Conservation (phyloP, 169 alveolate genomes). For the Plasmodium chabaudi region DNA sequence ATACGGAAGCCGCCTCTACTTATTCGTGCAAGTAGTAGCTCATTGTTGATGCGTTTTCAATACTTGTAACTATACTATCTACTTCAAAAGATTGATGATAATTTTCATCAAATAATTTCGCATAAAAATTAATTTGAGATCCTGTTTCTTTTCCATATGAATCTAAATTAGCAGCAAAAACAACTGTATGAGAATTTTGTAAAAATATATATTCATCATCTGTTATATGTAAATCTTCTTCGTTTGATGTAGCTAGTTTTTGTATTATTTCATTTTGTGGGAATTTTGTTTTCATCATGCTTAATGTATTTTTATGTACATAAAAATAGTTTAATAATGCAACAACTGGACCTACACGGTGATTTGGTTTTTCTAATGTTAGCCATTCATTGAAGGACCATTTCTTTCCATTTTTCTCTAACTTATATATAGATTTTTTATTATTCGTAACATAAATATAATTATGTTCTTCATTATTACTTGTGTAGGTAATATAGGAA, state of each 20-base stretch:
- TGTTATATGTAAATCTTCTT: constrained; percentile 34
- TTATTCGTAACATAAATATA: constrained; percentile 52
- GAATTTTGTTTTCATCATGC: constrained; percentile 2
- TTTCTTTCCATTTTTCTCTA: constrained; percentile 21
- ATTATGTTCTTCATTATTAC: not conserved
- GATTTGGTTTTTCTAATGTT: constrained; percentile 39
- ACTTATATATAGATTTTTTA: constrained; percentile 33
- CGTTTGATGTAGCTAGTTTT: constrained; percentile 5
- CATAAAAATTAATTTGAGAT: constrained; percentile 42
- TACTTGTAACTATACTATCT: constrained; percentile 20
- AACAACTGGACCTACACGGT: constrained; percentile 34
- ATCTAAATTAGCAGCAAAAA: constrained; percentile 40
- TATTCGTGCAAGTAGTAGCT: constrained; percentile 22
- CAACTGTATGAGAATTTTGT: constrained; percentile 32
- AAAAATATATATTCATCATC: constrained; percentile 56
- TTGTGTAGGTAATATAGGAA: constrained; percentile 21
- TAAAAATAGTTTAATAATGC: constrained; percentile 57
- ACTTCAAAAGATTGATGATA: constrained; percentile 38
- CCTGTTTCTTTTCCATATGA: constrained; percentile 58
- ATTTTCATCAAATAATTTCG: constrained; percentile 33
- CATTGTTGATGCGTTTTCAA: constrained; percentile 30
- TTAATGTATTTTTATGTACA: constrained; percentile 24
- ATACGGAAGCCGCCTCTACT: not conserved
- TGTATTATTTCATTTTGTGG: constrained; percentile 14
- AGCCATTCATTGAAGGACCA: constrained; percentile 43